These are phyloP conservation scores for Pisolithus sp. DNA, from an alignment of 768 basidiomycete genomes.

Conservation along the genomic window DNA sequence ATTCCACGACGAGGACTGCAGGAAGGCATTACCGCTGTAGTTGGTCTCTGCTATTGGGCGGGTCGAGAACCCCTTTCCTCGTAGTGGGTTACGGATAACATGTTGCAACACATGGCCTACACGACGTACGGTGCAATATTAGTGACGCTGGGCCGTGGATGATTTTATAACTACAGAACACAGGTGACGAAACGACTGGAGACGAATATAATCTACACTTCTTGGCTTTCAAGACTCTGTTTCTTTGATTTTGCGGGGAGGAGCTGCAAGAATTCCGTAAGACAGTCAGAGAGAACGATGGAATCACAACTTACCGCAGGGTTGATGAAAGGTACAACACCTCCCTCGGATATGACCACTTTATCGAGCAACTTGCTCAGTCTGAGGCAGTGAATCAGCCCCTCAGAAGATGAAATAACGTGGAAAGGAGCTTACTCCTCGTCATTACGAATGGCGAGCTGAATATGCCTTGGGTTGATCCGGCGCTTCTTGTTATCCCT, in stretches of 20 bases:
- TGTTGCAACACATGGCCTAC: background rate
- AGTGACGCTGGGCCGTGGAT: background rate
- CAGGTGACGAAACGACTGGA: background rate
- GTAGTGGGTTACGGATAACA: background rate
- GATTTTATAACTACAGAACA: background rate
- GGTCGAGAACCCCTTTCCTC: background rate
- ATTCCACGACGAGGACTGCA: too few relatives aligned
- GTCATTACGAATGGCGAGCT: slow-evolving; percentile 91
- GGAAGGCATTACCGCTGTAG: too few relatives aligned
- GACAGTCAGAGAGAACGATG: background rate
- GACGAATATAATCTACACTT: slow-evolving; percentile 17
- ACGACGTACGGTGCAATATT: background rate
- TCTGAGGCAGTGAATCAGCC: slow-evolving; percentile 26
- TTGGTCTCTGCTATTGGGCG: too few relatives aligned
- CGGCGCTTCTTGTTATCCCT: slow-evolving; percentile 93
- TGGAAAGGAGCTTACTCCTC: slow-evolving; percentile 57
- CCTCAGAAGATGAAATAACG: background rate
- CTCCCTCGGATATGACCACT: slow-evolving; percentile 93
- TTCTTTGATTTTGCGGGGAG: slow-evolving; percentile 28
- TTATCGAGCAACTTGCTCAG: slow-evolving; percentile 66
- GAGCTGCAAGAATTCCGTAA: slow-evolving; percentile 10
- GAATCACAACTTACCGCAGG: slow-evolving; percentile 35
- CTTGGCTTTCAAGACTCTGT: slow-evolving; percentile 27
- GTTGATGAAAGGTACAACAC: slow-evolving; percentile 82
- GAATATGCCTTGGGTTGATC: slow-evolving; percentile 92